Evolutionary conservation across 352 stramenopile genomes (phyloP).

Genomic region (Globisporangium canariense): DNA sequence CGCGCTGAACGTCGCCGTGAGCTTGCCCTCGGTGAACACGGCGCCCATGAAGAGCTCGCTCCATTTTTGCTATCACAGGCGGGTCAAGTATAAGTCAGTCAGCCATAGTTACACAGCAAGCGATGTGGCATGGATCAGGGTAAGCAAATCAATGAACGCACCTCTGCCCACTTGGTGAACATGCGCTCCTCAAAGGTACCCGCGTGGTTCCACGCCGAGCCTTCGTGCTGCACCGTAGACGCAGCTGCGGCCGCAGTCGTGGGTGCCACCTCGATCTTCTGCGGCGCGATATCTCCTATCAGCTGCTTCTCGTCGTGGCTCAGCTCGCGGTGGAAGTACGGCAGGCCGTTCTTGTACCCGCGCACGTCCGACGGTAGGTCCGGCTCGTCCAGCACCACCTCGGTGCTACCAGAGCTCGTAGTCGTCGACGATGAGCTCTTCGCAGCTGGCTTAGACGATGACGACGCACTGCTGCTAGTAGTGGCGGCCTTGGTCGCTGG

Average conservation of each 20-base stretch:
- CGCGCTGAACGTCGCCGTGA: conserved; percentile 45
- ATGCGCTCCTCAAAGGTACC: conserved; percentile 90
- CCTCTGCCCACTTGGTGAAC: conserved; percentile 84
- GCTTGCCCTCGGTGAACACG: conserved; percentile 38
- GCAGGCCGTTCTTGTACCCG: conserved; percentile 83
- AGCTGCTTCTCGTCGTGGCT: conserved; percentile 94
- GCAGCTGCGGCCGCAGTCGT: conserved; percentile 20
- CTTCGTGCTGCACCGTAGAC: conserved; percentile 58
- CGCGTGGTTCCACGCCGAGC: conserved; percentile 90
- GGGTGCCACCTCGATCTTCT: conserved; percentile 67
- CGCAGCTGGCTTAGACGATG: not conserved
- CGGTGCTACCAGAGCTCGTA: conserved; percentile 21
- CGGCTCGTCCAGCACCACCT: conserved; percentile 66
- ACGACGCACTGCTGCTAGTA: conserved; percentile 2
- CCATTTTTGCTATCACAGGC: conserved; percentile 43
- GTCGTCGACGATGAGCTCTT: conserved; percentile 15
- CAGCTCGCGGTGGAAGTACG: conserved; percentile 98
- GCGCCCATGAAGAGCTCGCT: conserved; percentile 44
- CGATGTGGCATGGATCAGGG: not conserved
- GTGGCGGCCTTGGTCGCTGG: conserved; percentile 6
- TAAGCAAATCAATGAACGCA: conserved; percentile 7
- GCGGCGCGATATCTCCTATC: conserved; percentile 93
- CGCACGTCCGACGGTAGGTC: conserved; percentile 57
- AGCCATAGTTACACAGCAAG: not conserved
- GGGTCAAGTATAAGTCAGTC: not conserved